Percentiles rank a stretch among this genome's conserved stretches.
Evolutionary conservation across 2,329 filamentous ascomycete species (phyloP).

Genomic region (Pseudogymnoascus sp.): DNA sequence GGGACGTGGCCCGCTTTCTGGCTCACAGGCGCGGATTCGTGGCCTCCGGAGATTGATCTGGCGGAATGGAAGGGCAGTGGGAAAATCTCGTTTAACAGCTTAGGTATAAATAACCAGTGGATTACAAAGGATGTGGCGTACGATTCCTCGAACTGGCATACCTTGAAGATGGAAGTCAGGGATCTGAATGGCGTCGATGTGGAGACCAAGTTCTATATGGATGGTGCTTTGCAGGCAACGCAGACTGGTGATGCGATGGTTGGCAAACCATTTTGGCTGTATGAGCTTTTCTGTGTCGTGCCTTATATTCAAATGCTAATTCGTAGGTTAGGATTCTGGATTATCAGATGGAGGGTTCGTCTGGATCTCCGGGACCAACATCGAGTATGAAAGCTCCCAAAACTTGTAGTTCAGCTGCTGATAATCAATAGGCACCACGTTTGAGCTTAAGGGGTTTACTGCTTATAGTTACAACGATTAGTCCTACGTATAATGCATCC

Average conservation of each 20-base stretch:
- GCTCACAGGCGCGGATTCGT: conserved; percentile 44
- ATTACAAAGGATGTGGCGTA: conserved; percentile 41
- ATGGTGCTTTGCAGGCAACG: conserved; percentile 39
- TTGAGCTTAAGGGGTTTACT: conserved; percentile 10
- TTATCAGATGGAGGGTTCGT: conserved; percentile 17
- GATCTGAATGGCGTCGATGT: conserved; percentile 43
- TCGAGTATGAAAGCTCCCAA: conserved; percentile 3
- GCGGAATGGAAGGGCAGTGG: conserved; percentile 51
- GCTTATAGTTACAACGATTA: conserved; percentile 11
- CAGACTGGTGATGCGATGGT: conserved; percentile 43
- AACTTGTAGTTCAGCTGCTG: not conserved
- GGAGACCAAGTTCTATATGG: conserved; percentile 45
- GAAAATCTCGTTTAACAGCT: conserved; percentile 48
- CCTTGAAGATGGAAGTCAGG: conserved; percentile 40
- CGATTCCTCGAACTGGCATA: conserved; percentile 37
- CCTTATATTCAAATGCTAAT: not conserved
- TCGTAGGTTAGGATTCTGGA: conserved; percentile 10
- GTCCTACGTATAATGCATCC: not conserved
- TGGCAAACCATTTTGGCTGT: conserved; percentile 37
- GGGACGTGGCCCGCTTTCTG: conserved; percentile 51
- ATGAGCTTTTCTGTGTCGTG: not conserved
- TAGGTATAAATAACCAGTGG: conserved; percentile 40
- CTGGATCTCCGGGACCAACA: conserved; percentile 15
- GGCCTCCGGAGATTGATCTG: conserved; percentile 53
- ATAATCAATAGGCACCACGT: conserved; percentile 9